Evolutionary conservation across 768 basidiomycete species (phyloP), one percentile per base, ranked within the genome.

Genomic region (Rhodotorula kratochvilovae): DNA sequence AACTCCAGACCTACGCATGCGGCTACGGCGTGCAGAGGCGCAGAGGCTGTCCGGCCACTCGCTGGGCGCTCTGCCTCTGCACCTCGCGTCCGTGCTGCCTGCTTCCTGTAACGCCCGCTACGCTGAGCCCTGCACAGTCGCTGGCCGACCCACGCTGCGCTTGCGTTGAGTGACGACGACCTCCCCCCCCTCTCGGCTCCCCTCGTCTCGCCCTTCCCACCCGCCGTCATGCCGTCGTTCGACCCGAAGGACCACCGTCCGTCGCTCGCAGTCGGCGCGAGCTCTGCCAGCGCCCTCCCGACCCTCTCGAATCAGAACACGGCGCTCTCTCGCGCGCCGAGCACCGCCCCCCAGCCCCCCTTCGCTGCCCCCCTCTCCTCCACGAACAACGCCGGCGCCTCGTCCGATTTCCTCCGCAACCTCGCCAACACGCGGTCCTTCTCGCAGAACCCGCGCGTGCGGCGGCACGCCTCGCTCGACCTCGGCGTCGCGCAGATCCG

Each of bases 401-500:
- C 45, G 27, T 25, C 53, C 43, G 56, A 66, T 12, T 66, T 66
- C 29, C 33, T 48, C 10, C 65, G 65, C 45, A 50, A 59, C 36
- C 48, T 51, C n/a, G 48, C 29, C 23, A 50, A 33, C 29, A 39
- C 19, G 23, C 43, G n/a, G 29, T 15, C 54, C 3, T 36, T 61
- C 31, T 61, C 58, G 13, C 42, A 61, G n/a, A 57, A 57, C 63
- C 45, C 59, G 8, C 59, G 58, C 10, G 51, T 23, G 10, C 55
- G 55, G 35, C 64, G 64, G 17, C 64, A 66, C 23, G 56, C 64
- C 33, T 66, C 63, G 21, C 55, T 66, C 33, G 64, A 66, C 35
- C 8, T 57, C 3, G 64, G 63, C 45, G 51, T 48, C 23, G 48
- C 51, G 5, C 61, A 43, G 16, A 25, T 29, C 36, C 25, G 23